phyloP scores from a whole-genome alignment of 192 early-diverging fungal species.

The Dimargaris verticillata region DNA sequence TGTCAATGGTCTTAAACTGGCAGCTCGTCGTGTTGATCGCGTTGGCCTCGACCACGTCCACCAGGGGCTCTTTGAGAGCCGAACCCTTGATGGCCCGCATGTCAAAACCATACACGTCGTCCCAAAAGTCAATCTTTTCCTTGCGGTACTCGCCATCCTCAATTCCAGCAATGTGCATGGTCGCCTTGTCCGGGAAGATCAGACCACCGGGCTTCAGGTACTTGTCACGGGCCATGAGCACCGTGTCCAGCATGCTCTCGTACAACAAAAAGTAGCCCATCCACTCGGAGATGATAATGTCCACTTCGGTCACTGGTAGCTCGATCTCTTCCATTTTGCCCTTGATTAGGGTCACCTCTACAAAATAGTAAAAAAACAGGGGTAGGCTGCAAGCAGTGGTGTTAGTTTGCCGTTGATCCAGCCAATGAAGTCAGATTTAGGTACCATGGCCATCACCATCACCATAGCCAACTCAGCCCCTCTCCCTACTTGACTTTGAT shows the following conservation, averaged over 20 bases:
- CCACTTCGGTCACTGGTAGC: constrained; percentile 86
- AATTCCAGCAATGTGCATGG: constrained; percentile 76
- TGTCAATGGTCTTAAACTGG: constrained; percentile 57
- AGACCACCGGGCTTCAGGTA: constrained; percentile 82
- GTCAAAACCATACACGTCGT: constrained; percentile 93
- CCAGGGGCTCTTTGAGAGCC: constrained; percentile 78
- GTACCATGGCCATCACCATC: no score
- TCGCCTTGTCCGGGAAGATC: constrained; percentile 76
- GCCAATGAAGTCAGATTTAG: no score
- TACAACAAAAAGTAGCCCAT: constrained; percentile 99
- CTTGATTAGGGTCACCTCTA: constrained; percentile 66
- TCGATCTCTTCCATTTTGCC: constrained; percentile 96
- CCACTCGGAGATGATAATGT: constrained; percentile 99
- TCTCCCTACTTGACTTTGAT: no score
- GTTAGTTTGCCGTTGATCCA: no score
- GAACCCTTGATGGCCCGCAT: constrained; percentile 83
- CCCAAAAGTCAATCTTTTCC: constrained; percentile 82
- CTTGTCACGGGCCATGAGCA: constrained; percentile 85
- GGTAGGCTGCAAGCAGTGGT: no score
- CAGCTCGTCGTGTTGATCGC: constrained; percentile 64
- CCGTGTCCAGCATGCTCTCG: constrained; percentile 99
- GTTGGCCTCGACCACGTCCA: constrained; percentile 86
- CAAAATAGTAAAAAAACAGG: not conserved
- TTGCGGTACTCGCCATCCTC: constrained; percentile 93
- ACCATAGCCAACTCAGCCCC: no score